Evolutionary conservation across 2,329 filamentous ascomycete species (phyloP).

Genomic region (Didymella glomerata): DNA sequence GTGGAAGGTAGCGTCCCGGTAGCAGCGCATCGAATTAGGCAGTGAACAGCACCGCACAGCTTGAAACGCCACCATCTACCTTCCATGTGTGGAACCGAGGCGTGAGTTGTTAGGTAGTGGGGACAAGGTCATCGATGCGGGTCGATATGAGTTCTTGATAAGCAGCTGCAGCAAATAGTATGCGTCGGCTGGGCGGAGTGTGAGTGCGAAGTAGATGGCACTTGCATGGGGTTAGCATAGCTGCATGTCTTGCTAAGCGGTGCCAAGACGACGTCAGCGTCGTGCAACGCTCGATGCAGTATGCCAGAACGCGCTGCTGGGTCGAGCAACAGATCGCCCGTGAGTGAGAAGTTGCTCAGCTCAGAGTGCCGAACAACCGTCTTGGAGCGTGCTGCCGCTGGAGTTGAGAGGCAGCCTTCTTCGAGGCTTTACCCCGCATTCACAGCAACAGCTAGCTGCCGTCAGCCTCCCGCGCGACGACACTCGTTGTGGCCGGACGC

Average conservation of each 20-base stretch:
- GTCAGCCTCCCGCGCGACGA: constrained; percentile 33
- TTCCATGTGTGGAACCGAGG: constrained; percentile 29
- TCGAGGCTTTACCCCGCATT: constrained; percentile 35
- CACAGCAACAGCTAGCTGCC: constrained; percentile 32
- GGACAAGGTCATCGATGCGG: constrained; percentile 14
- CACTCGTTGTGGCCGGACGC: constrained; percentile 21
- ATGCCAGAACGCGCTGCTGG: constrained; percentile 1
- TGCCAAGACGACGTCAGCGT: constrained; percentile 3
- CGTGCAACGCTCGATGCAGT: not conserved
- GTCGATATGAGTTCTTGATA: constrained; percentile 20
- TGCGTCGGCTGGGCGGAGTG: constrained; percentile 14
- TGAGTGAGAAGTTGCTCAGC: not conserved
- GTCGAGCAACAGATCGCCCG: not conserved
- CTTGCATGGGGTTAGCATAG: constrained; percentile 20
- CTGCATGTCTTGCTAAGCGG: constrained; percentile 21
- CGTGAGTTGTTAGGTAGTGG: constrained; percentile 18
- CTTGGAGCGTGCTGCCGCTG: not conserved
- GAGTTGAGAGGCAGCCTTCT: not conserved
- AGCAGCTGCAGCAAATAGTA: constrained; percentile 22
- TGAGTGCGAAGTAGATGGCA: constrained; percentile 13
- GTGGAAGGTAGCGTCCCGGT: constrained; percentile 8
- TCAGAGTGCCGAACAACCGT: constrained; percentile 5
- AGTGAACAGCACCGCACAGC: constrained; percentile 19
- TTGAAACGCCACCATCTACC: constrained; percentile 26
- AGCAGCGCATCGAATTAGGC: constrained; percentile 20